Evolutionary conservation across 163 green algal species (phyloP).

Genomic region (Scenedesmus sp.): DNA sequence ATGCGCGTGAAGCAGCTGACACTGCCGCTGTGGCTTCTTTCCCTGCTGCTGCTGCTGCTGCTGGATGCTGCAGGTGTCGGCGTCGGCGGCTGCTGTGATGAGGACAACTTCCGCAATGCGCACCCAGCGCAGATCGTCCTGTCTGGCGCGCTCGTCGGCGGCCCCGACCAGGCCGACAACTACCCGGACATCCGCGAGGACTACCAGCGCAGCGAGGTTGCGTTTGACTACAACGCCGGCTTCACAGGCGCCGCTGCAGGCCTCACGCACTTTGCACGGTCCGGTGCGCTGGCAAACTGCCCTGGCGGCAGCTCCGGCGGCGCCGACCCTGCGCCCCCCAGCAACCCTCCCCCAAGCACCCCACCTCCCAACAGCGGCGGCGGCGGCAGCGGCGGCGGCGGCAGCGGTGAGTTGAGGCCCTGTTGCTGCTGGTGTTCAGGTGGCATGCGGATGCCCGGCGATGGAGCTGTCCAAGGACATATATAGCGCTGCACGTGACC

Average conservation of each 20-base stretch:
- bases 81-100: constrained; percentile 44
- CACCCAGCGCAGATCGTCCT: constrained; percentile 34
- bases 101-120: constrained; percentile 35
- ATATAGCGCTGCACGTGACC: not conserved
- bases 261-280: constrained; percentile 12
- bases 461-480: too few species aligned
- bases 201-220: constrained; percentile 59
- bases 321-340: not conserved
- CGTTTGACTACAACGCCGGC: constrained; percentile 65
- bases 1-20: not conserved
- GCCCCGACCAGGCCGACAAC: constrained; percentile 54
- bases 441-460: not conserved
- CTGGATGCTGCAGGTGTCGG: constrained; percentile 21
- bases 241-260: constrained; percentile 53
- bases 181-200: constrained; percentile 58
- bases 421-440: not conserved
- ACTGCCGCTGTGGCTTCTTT: not conserved
- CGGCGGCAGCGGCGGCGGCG: not conserved
- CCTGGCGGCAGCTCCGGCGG: not conserved
- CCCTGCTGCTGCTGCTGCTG: not conserved
- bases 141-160: constrained; percentile 53
- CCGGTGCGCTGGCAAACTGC: not conserved
- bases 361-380: not conserved
- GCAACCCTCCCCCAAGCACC: not conserved
- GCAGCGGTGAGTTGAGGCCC: too few species aligned